Conservation (phyloP, 805 yeast species). For the Schwanniomyces polymorphus region DNA sequence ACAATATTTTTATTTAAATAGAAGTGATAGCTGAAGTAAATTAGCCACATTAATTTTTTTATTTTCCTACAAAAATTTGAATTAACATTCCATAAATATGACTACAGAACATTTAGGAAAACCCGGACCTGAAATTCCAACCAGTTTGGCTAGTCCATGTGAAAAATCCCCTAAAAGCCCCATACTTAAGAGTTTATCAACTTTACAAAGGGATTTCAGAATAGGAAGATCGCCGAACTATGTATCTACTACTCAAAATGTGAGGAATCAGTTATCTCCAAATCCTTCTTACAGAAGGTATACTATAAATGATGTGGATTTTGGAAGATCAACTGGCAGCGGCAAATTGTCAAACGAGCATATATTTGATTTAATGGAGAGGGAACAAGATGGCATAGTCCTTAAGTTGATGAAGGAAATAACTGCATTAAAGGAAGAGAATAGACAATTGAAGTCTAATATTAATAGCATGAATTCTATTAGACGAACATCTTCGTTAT, state of each 20-base stretch:
- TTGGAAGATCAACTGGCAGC: background rate
- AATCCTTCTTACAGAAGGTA: conserved; percentile 4
- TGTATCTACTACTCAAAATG: conserved; percentile 5
- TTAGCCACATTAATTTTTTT: too few species aligned
- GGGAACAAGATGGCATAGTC: conserved; percentile 76
- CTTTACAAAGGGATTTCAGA: conserved; percentile 10
- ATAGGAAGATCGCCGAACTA: conserved; percentile 8
- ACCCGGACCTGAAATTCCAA: background rate
- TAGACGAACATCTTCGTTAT: background rate
- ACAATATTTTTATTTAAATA: too few species aligned
- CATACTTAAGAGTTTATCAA: conserved; percentile 4
- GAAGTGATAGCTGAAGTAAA: too few species aligned
- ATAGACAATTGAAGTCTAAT: conserved; percentile 31
- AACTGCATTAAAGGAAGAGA: conserved; percentile 52
- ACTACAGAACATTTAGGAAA: background rate
- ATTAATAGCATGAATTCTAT: background rate
- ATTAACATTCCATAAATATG: background rate
- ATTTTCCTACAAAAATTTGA: background rate
- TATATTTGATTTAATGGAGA: conserved; percentile 61
- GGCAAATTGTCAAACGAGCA: conserved; percentile 41
- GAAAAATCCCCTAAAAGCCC: conserved; percentile 1
- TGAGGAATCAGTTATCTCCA: conserved; percentile 6
- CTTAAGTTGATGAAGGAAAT: conserved; percentile 66
- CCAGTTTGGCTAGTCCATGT: background rate
- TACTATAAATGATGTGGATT: conserved; percentile 4